Base-by-base conservation (phyloP, 257 asterid species). In the Henckelia pumila region DNA sequence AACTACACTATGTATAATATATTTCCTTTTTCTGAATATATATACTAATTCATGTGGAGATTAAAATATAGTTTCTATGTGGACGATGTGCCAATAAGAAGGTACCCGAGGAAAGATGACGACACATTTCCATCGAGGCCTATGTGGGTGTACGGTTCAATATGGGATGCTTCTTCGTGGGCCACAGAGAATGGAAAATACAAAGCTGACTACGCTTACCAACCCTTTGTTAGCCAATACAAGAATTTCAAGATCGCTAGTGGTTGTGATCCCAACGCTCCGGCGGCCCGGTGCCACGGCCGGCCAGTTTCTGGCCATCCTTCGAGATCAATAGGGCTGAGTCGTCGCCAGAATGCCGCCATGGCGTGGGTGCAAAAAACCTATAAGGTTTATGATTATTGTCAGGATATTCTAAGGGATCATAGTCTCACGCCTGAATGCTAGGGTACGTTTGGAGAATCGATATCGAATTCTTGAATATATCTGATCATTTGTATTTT, bases 131-230 rank as follows among this genome's bases (percentile, higher is more conserved):
- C 97, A 0, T 16, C 68, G 7, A 78, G 97, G 78, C 89, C 92
- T 5, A 81, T 91, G 95, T 83, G 79, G 77, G 75, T 78, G 26
- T 88, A 91, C 24, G 97, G 96, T 1, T 88, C 97, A 0, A 81
- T 91, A 25, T 91, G 97, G 97, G 97, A 91, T 70, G 97, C 97
- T 21, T 91, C 97, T 1, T 72, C 96, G 0, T 91, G 97, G 97
- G 97, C 97, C 63, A 91, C 97, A 0, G 97, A 91, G 62, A 71
- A 84, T n/a, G 97, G 97, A 11, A 83, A 47, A 74, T 87, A 85
- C 85, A 86, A 74, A 64, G 96, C 93, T 0, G 87, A 92, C 35
- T 92, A 89, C 56, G 57, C 3, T 1, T 81, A 86, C 80, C 95
- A 89, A 59, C 98, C 98, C 5, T 92, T 92, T 21, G 74, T 87